phyloP scores from a whole-genome alignment of 225 moss, liverwort and hornwort species.

The Pseudisothecium myosuroides region DNA sequence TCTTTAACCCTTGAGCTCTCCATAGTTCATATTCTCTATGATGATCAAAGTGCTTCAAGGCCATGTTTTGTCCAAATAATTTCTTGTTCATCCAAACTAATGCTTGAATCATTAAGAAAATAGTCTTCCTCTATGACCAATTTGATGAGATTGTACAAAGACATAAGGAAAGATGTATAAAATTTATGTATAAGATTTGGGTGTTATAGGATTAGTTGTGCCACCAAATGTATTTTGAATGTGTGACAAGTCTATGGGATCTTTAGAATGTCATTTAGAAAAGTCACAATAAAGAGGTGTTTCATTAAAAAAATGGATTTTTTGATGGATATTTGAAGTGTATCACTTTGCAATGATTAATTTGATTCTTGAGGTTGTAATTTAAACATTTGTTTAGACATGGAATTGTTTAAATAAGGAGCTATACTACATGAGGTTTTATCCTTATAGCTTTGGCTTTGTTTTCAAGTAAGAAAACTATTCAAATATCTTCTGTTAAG shows the following conservation, averaged over 20 bases:
- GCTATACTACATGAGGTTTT: rapidly evolving
- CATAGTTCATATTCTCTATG: background rate
- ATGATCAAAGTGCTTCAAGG: background rate
- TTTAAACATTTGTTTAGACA: background rate
- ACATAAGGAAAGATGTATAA: background rate
- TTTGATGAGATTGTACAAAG: background rate
- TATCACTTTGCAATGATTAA: background rate
- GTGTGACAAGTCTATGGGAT: background rate
- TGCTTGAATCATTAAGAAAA: background rate
- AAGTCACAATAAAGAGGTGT: background rate
- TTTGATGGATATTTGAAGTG: background rate
- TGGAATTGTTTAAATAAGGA: rapidly evolving
- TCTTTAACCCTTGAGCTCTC: background rate
- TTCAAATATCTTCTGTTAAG: background rate
- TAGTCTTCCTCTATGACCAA: too few species aligned
- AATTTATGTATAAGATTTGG: background rate
- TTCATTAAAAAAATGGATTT: background rate
- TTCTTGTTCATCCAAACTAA: background rate
- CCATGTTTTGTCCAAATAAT: background rate
- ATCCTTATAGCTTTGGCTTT: background rate
- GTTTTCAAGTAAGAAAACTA: background rate
- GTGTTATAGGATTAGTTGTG: too few species aligned
- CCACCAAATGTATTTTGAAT: rapidly evolving
- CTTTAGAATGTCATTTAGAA: background rate
- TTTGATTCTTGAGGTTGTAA: background rate